Conservation (phyloP, 169 alveolate species). For the Babesia ovata region DNA sequence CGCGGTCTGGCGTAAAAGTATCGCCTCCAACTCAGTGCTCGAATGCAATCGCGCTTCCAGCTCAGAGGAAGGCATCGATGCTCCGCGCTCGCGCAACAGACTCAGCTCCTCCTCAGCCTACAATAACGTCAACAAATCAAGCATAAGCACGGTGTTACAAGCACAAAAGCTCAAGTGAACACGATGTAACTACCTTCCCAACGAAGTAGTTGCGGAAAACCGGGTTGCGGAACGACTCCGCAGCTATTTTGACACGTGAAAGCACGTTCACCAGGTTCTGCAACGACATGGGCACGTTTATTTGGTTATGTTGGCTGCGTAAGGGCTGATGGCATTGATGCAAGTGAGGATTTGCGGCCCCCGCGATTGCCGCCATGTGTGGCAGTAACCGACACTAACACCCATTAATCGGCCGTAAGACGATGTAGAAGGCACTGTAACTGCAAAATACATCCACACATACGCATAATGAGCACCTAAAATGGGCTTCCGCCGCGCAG, state of each 20-base stretch:
- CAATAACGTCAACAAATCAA: neutral
- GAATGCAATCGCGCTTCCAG: constrained; percentile 33
- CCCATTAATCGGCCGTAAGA: neutral
- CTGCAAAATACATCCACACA: too few species aligned
- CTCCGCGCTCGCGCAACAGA: constrained; percentile 22
- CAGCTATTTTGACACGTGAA: constrained; percentile 42
- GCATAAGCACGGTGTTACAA: neutral
- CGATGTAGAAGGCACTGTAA: neutral
- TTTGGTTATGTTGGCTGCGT: neutral
- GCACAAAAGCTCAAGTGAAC: too few species aligned
- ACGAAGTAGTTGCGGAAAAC: constrained; percentile 49
- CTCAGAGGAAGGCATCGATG: constrained; percentile 34
- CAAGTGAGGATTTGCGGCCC: too few species aligned
- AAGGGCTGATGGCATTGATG: too few species aligned
- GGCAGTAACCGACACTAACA: neutral
- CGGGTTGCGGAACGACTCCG: constrained; percentile 56
- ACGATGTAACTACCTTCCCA: constrained; percentile 27
- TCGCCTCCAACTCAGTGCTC: constrained; percentile 36
- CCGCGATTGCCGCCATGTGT: constrained; percentile 2
- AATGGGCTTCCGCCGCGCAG: constrained; percentile 35
- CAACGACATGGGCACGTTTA: constrained; percentile 15
- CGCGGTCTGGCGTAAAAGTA: constrained; percentile 44
- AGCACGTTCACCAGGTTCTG: constrained; percentile 34
- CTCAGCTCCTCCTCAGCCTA: constrained; percentile 57
- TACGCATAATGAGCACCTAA: neutral